phyloP scores from a whole-genome alignment of 192 early-diverging fungal genomes.

The Mortierella hygrophila region DNA sequence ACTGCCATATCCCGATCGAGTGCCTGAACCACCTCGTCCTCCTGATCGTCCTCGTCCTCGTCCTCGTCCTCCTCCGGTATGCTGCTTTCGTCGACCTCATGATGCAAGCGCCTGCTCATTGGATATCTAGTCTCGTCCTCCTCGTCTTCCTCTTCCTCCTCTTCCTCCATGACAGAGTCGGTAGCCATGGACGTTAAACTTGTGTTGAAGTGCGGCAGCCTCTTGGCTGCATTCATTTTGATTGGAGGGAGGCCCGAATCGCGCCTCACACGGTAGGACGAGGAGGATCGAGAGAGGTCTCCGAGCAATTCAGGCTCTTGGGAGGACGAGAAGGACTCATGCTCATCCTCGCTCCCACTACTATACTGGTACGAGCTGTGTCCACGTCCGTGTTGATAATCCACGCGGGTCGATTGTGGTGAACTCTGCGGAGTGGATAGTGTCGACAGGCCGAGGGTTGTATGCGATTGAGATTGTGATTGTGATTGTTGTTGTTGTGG shows the following conservation, averaged over 20 bases:
- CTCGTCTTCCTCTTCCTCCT: slow-evolving; percentile 43
- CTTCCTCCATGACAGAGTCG: slow-evolving; percentile 35
- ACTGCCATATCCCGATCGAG: slow-evolving; percentile 35
- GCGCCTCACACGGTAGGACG: slow-evolving; percentile 32
- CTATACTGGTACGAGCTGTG: slow-evolving; percentile 22
- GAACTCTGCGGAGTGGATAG: slow-evolving; percentile 44
- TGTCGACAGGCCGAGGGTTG: slow-evolving; percentile 17
- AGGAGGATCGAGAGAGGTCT: slow-evolving; percentile 11
- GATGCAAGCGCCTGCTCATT: slow-evolving; percentile 12
- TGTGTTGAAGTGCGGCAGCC: slow-evolving; percentile 34
- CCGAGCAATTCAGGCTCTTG: slow-evolving; percentile 24
- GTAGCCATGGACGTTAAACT: slow-evolving; percentile 35
- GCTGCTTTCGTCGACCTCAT: slow-evolving; percentile 8
- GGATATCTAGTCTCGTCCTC: not conserved
- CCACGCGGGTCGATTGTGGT: slow-evolving; percentile 22
- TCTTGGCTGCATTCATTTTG: slow-evolving; percentile 47
- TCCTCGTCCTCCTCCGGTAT: slow-evolving; percentile 8
- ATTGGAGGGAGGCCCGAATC: slow-evolving; percentile 48
- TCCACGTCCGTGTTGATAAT: slow-evolving; percentile 7
- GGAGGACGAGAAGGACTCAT: slow-evolving; percentile 13
- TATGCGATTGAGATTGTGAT: slow-evolving; percentile 4
- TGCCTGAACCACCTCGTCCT: slow-evolving; percentile 11
- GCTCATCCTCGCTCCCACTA: slow-evolving; percentile 49
- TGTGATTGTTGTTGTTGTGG: not conserved
- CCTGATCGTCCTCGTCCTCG: slow-evolving; percentile 27